phyloP scores from a whole-genome alignment of 345 rosid species.

The Lepidium didymum region DNA sequence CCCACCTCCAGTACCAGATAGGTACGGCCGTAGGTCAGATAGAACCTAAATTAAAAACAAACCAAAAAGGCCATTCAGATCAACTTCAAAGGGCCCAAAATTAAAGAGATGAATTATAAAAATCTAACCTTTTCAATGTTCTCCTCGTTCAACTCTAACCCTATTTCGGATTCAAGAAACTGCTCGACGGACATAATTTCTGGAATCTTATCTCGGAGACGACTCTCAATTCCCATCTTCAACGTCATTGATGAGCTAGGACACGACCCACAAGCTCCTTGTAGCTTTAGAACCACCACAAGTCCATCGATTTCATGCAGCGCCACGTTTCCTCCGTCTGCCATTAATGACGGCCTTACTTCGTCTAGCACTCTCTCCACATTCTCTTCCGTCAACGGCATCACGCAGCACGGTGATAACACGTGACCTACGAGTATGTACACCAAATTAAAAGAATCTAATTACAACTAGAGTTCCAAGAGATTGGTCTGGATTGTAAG shows the following conservation, averaged over 20 bases:
- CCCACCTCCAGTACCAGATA: conserved; percentile 88
- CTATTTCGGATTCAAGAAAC: conserved; percentile 73
- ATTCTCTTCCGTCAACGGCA: conserved; percentile 83
- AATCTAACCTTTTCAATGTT: conserved; percentile 69
- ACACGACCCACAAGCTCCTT: conserved; percentile 98
- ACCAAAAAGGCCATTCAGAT: neutral
- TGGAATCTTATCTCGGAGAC: conserved; percentile 81
- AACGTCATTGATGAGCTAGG: conserved; percentile 95
- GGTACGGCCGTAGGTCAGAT: conserved; percentile 80
- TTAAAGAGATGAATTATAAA: neutral
- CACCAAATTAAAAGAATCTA: conserved; percentile 1
- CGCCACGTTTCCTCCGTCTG: conserved; percentile 94
- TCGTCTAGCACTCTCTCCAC: conserved; percentile 86
- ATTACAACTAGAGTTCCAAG: neutral
- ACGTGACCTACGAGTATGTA: conserved; percentile 30
- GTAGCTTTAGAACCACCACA: conserved; percentile 78
- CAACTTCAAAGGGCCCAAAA: neutral
- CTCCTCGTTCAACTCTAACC: conserved; percentile 65
- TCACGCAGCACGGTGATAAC: conserved; percentile 55
- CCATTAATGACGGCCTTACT: conserved; percentile 86
- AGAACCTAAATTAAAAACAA: conserved; percentile 46
- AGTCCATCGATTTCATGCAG: conserved; percentile 93
- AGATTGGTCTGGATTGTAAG: neutral
- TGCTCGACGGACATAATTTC: conserved; percentile 86
- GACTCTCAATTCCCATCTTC: conserved; percentile 89